Conservation (phyloP, 2,329 filamentous ascomycete species). For the Paraphoma chrysanthemicola region DNA sequence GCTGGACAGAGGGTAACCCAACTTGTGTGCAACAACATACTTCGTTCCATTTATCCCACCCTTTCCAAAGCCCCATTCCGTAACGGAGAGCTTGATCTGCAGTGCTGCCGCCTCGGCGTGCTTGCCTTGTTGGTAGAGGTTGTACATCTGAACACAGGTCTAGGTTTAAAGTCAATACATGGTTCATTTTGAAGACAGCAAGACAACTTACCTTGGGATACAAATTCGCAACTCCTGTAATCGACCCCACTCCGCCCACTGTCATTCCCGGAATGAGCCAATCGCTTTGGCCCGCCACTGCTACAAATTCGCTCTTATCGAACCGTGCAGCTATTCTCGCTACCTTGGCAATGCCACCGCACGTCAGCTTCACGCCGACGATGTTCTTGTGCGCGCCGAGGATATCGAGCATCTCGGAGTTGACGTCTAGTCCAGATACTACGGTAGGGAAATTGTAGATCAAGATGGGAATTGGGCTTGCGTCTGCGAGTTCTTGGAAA, state of each 20-base stretch:
- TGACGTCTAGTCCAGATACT: slow-evolving; percentile 52
- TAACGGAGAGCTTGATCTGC: slow-evolving; percentile 60
- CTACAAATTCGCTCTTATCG: slow-evolving; percentile 46
- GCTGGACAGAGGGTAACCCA: slow-evolving; percentile 60
- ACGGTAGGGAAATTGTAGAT: slow-evolving; percentile 59
- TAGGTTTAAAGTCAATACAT: neutral
- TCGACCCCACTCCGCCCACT: slow-evolving; percentile 65
- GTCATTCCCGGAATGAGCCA: slow-evolving; percentile 63
- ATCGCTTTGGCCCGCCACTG: slow-evolving; percentile 53
- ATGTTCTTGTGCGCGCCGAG: slow-evolving; percentile 46
- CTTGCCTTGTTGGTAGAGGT: slow-evolving; percentile 58
- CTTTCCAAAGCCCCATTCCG: slow-evolving; percentile 65
- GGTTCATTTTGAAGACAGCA: neutral
- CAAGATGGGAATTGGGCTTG: slow-evolving; percentile 51
- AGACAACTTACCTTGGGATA: slow-evolving; percentile 56
- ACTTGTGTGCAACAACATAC: slow-evolving; percentile 63
- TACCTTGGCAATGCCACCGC: slow-evolving; percentile 52
- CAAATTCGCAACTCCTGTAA: slow-evolving; percentile 69
- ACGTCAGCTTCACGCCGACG: slow-evolving; percentile 48
- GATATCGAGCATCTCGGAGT: slow-evolving; percentile 49
- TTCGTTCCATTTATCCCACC: slow-evolving; percentile 66
- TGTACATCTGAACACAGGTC: slow-evolving; percentile 55
- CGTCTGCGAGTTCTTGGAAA: slow-evolving; percentile 47
- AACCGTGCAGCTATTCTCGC: slow-evolving; percentile 48
- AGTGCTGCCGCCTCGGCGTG: slow-evolving; percentile 56